Base-by-base conservation (phyloP, 306 rosid genomes). In the Trifolium subterraneum region DNA sequence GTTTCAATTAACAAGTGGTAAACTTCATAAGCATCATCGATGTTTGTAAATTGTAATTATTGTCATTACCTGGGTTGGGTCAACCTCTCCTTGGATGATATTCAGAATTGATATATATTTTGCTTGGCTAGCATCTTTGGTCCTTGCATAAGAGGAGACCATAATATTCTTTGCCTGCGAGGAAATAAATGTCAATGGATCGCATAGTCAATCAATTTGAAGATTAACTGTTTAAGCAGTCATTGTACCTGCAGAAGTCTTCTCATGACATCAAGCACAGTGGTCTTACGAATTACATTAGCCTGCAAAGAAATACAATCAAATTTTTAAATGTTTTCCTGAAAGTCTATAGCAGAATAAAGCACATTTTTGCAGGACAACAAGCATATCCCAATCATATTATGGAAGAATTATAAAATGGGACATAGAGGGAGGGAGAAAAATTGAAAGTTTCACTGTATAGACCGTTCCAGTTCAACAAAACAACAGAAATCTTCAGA, bases 11-110 rank as follows among this genome's bases (percentile, higher is more conserved):
- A 48, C 55, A 64, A 72, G 22, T 68, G 65, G 18, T 31, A 39
- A 58, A 54, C 13, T 3, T 22, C 67, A 35, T 14, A 79, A 42
- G 64, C 42, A 60, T 15, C 15, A 71, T 44, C 10, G 41, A 18
- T 64, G 38, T 52, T 69, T 18, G n/a, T n/a, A n/a, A n/a, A n/a
- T n/a, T 33, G 22, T 11, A 42, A 68, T 12, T 68, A 36, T 48
- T 45, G 39, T 50, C 68, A 68, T 47, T 79, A 93, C 99, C 97
- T 94, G 99, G 72, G 97, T 94, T 58, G 99, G 99, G 73, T 94
- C 99, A 70, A 94, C 97, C 87, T 94, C 99, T 80, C 99, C 99
- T 83, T 94, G 99, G 64, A 94, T 94, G 80, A 94, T 94, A 82
- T 94, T 94, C 85, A 94, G 86, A 79, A 94, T 94, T 55, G 99